Conservation (phyloP, 371 early-diverging fungal species). For the Haplosporangium sp. region DNA sequence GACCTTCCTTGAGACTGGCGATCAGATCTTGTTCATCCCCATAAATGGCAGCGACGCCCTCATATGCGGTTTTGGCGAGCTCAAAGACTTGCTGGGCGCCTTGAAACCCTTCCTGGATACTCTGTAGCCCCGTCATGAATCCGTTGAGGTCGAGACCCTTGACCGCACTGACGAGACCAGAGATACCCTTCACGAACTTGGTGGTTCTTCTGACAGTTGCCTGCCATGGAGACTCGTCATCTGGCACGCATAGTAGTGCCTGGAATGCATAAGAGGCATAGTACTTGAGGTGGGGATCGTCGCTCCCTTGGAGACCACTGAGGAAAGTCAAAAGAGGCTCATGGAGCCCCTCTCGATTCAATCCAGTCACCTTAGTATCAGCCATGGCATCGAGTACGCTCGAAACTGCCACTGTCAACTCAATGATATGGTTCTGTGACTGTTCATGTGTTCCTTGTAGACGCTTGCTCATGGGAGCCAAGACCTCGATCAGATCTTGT, state of each 20-base stretch:
- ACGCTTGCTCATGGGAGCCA: conserved; percentile 1
- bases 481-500: conserved; percentile 14
- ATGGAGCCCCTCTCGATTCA: conserved; percentile 6
- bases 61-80: not conserved
- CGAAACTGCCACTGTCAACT: conserved; percentile 6
- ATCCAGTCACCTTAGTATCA: not conserved
- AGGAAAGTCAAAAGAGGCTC: not conserved
- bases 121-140: conserved; percentile 4
- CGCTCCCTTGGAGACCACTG: not conserved
- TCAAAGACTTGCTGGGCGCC: not conserved
- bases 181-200: not conserved
- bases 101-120: not conserved
- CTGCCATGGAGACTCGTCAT: conserved; percentile 3
- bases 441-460: conserved; percentile 15
- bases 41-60: not conserved
- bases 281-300: conserved; percentile 11
- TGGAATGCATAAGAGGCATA: conserved; percentile 18
- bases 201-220: not conserved
- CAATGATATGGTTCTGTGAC: not conserved
- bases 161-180: not conserved
- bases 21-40: not conserved
- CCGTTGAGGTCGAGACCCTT: conserved; percentile 12
- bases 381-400: conserved; percentile 17
- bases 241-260: conserved; percentile 6
- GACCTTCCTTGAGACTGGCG: conserved; percentile 7